Evolutionary conservation across 805 yeast species (phyloP), one percentile per base, ranked within the genome.

Genomic region (Candida patagonica): DNA sequence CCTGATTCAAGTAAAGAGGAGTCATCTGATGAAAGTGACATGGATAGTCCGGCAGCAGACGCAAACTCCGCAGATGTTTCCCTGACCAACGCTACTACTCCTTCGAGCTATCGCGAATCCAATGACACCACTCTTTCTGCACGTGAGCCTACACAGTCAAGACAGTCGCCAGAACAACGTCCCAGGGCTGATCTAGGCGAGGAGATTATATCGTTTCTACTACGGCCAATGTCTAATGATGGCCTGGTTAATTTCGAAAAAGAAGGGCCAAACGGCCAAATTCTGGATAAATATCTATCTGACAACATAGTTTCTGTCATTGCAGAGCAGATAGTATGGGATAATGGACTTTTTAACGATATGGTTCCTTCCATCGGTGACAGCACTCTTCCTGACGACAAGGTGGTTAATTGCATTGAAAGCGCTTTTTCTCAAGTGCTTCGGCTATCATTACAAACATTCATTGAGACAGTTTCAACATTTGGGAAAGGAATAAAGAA

Each of bases 261-360:
- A 10, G 31, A 29, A 8, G 16, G 16, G 10, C 8, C 17, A 4
- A 15, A 29, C 19, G 9, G 20, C 31, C 9, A 17, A 5, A 10
- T 29, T 20, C 10, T 13, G 4, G 31, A 29, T 3, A 20, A 29
- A 12, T 17, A 29, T 10, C 3, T 15, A 12, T 29, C 31, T 29
- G 31, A 29, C 19, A 20, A 29, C 9, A 20, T 8, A 12, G 9
- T 29, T 8, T 12, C 31, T 10, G 8, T 15, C 7, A 29, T 63
- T 19, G 40, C 57, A 13, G 58, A 58, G 15, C 62, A 60, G 38
- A 42, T 60, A n/a, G 62, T 60, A 2, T 63, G 63, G 62, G 65
- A 63, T 36, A 45, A 50, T 26, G 57, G 60, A 2, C 24, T 50
- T 19, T 40, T 59, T 9, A 25, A 33, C 7, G 43, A 44, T 5